Conservation (phyloP, 305 asterid species). For the Solanum hybrid region DNA sequence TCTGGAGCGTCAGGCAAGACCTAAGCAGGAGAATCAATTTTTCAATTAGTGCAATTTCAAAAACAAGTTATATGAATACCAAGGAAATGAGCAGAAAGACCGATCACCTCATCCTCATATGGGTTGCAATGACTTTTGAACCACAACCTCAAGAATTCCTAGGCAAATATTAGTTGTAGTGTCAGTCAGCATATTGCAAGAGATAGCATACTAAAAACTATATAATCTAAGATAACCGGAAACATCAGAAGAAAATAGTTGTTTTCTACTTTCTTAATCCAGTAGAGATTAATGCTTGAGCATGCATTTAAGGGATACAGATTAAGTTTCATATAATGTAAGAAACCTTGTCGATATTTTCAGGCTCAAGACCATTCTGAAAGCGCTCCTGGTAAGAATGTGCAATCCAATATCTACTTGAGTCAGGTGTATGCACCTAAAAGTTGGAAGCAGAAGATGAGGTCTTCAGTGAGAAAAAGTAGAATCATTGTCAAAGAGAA, state of each 20-base stretch:
- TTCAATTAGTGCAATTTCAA: background rate
- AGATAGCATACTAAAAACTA: background rate
- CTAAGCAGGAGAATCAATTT: conserved; percentile 16
- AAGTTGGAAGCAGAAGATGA: background rate
- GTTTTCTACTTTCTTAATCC: background rate
- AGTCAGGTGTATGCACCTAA: conserved; percentile 98
- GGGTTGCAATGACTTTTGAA: conserved; percentile 86
- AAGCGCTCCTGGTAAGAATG: conserved; percentile 60
- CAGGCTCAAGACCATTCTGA: conserved; percentile 74
- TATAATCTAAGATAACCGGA: background rate
- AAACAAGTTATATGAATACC: background rate
- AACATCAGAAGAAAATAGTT: background rate
- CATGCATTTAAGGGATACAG: background rate
- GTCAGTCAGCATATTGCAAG: conserved; percentile 8
- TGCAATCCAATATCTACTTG: conserved; percentile 90
- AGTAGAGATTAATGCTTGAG: background rate
- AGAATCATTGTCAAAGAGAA: background rate
- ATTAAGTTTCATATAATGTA: background rate
- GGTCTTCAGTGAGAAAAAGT: background rate
- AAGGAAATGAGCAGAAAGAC: background rate
- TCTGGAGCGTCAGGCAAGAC: conserved; percentile 86
- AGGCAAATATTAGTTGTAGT: conserved; percentile 13
- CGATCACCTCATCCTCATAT: conserved; percentile 70
- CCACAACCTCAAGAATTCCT: conserved; percentile 98
- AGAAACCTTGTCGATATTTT: conserved; percentile 90